Conservation (phyloP, 371 early-diverging fungal species). For the Mucor velutinosus region DNA sequence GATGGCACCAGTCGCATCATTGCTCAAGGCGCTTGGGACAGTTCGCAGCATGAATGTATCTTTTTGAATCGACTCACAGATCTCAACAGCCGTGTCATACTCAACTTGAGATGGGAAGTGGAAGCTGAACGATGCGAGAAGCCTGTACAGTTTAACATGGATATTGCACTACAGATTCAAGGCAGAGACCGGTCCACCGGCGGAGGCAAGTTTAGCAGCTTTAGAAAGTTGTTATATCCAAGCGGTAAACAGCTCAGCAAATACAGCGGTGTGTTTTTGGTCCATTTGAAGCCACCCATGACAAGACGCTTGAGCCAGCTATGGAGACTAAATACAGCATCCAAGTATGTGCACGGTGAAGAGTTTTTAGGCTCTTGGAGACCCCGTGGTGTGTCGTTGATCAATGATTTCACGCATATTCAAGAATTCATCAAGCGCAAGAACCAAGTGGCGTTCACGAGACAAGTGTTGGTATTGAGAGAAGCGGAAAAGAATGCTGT, state of each 20-base stretch:
- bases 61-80: conserved; percentile 74
- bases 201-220: conserved; percentile 37
- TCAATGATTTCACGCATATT: conserved; percentile 62
- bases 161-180: conserved; percentile 65
- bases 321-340: conserved; percentile 78
- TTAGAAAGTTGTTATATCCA: conserved; percentile 33
- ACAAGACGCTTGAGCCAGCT: conserved; percentile 60
- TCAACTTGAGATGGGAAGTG: conserved; percentile 61
- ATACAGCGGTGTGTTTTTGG: conserved; percentile 57
- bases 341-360: conserved; percentile 85
- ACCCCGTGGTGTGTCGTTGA: conserved; percentile 73
- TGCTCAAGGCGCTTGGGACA: conserved; percentile 81
- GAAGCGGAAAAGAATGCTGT: background rate
- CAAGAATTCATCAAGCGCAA: conserved; percentile 37
- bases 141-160: conserved; percentile 64
- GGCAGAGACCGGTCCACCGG: conserved; percentile 57
- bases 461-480: conserved; percentile 36
- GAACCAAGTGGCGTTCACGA: conserved; percentile 52
- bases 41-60: conserved; percentile 75
- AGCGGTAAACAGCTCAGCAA: conserved; percentile 42
- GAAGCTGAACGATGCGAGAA: conserved; percentile 62
- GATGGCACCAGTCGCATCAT: conserved; percentile 69
- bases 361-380: conserved; percentile 77
- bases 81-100: conserved; percentile 58
- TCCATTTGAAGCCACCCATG: conserved; percentile 62